Base-by-base conservation (phyloP, 78 protist species). In the Capsaspora owczarzaki region DNA sequence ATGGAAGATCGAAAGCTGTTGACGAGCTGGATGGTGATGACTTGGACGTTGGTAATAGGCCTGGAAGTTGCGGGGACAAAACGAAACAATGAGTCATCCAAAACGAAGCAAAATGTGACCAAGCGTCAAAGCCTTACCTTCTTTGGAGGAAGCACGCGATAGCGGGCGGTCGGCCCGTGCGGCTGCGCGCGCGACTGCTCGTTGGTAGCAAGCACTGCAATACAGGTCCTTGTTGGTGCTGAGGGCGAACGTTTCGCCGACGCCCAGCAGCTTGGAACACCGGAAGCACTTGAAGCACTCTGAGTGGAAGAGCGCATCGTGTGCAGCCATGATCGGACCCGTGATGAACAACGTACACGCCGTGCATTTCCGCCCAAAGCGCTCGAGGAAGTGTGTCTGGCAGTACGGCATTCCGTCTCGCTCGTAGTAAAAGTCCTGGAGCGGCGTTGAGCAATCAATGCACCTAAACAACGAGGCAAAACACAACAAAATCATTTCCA, bases 301-400 rank as follows among this genome's bases (percentile, higher is more conserved):
- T 35, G 72, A 6, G 72, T 63, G 72, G 41, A 22, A 63, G 20
- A 35, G 25, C 33, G 33, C 23, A 25, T 29, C 41, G 33, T 35
- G 43, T 41, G 72, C 72, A 25, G 41, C 72, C 72, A 63, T 63
- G 43, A 63, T 63, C 25, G 72, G 72, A 14, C 72, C 72, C 43
- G 72, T 63, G 72, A 63, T 63, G 72, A 22, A 63, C 43, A 6
- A 25, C 33, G 33, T 4, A 41, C 72, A 63, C 22, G 42, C 72
- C 19, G 5, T 20, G 72, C 72, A 63, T 20, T 8, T 20, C 19
- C 33, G 6, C 19, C 72, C 72, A 41, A 29, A 63, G 20, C 35
- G 72, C 43, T 4, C 42, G n/a, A 63, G 35, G 19, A 63, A 63
- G 72, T 25, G 10, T 41, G 33, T 25, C 20, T 35, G 42, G 72